These are phyloP conservation scores for Clavispora asparagi DNA, from an alignment of 805 yeast genomes.

Conservation along the genomic window DNA sequence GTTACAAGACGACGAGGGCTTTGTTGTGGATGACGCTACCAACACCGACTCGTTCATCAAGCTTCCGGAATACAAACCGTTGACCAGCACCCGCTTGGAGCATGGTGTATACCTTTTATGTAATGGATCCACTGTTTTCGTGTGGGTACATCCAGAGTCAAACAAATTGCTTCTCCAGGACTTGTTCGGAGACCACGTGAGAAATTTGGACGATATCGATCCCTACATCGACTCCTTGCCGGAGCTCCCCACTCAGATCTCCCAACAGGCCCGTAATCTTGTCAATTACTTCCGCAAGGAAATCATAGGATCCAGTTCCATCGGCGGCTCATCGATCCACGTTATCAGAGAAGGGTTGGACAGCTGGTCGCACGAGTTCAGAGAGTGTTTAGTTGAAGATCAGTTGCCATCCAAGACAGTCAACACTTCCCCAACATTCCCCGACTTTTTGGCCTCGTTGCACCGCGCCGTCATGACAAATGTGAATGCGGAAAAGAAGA, in stretches of 20 bases:
- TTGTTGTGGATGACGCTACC: conserved; percentile 23
- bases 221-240: conserved; percentile 61
- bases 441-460: conserved; percentile 62
- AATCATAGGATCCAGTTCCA: conserved; percentile 22
- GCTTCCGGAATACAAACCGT: conserved; percentile 47
- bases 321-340: conserved; percentile 43
- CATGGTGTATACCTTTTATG: conserved; percentile 79
- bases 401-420: conserved; percentile 12
- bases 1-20: conserved; percentile 51
- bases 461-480: conserved; percentile 60
- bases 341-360: conserved; percentile 64
- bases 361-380: conserved; percentile 48
- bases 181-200: conserved; percentile 57
- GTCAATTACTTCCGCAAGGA: conserved; percentile 45
- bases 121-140: conserved; percentile 53
- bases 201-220: conserved; percentile 41
- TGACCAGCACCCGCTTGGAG: conserved; percentile 38
- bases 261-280: conserved; percentile 60
- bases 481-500: conserved; percentile 41
- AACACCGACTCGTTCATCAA: conserved; percentile 41
- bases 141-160: conserved; percentile 69
- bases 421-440: conserved; percentile 44
- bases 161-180: conserved; percentile 66
- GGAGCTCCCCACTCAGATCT: conserved; percentile 60
- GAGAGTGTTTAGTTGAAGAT: conserved; percentile 71